A percentile compares a stretch with the other conserved stretches of the same genome.
Conservation (phyloP, 2,329 filamentous ascomycete genomes). For the Monosporascus sp. region DNA sequence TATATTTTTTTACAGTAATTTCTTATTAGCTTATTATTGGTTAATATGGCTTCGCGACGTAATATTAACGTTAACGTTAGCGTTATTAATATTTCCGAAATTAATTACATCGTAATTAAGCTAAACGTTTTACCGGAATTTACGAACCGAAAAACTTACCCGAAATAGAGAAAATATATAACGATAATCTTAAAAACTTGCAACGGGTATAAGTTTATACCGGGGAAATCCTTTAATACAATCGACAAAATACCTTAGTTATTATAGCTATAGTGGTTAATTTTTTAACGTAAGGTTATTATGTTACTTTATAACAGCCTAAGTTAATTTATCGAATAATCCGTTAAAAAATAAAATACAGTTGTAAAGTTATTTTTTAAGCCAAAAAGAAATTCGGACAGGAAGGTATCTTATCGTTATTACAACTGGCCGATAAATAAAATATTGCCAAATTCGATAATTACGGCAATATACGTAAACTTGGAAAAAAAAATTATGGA, state of each 20-base stretch:
- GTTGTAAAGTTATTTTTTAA: no score
- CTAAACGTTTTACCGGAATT: neutral
- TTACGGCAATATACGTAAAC: neutral
- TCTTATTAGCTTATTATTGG: no score
- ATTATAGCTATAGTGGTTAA: neutral
- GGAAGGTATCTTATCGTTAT: neutral
- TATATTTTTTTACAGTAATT: no score
- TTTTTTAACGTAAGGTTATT: neutral
- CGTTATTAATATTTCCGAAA: no score
- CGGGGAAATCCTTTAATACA: no score
- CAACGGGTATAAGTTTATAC: no score
- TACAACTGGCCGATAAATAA: neutral
- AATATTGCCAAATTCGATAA: neutral
- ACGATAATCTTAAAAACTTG: neutral
- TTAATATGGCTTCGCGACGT: no score
- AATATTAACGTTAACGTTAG: no score
- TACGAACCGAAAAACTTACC: neutral
- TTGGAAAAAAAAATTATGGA: neutral
- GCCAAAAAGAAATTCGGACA: no score
- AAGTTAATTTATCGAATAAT: no score
- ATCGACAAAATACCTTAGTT: neutral
- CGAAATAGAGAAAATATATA: neutral
- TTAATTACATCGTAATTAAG: neutral
- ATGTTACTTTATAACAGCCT: neutral
- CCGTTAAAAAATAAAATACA: no score